Percentiles rank a stretch among this genome's conserved stretches.
These are phyloP conservation scores for Thyridium curvatum DNA, from an alignment of 2,329 filamentous ascomycete species.

Conservation along the genomic window DNA sequence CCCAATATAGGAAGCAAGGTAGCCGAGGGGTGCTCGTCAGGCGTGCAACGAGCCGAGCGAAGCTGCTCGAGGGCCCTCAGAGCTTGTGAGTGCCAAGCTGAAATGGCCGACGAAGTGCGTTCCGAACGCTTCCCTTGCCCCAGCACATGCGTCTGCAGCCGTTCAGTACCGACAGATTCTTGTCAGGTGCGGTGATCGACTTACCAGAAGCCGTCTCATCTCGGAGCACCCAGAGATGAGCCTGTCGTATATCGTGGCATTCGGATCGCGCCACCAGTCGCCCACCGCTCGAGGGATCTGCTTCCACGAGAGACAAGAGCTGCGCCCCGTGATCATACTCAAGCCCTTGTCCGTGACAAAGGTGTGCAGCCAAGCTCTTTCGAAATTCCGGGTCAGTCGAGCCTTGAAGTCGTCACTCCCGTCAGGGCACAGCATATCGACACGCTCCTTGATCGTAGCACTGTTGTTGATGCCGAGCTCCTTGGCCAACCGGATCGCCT, in stretches of 20 bases:
- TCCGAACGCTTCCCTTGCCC: conserved; percentile 10
- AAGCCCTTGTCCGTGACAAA: conserved; percentile 11
- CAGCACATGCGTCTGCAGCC: conserved; percentile 6
- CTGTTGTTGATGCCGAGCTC: conserved; percentile 15
- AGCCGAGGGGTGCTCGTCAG: conserved; percentile 1
- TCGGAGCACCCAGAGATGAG: no score
- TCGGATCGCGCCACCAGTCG: conserved; percentile 7
- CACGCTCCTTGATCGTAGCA: conserved; percentile 10
- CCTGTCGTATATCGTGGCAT: no score
- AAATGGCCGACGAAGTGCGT: conserved; percentile 9
- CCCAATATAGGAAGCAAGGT: conserved; percentile 10
- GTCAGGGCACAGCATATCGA: conserved; percentile 7
- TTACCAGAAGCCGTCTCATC: no score
- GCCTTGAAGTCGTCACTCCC: conserved; percentile 4
- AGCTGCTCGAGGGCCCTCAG: conserved; percentile 10
- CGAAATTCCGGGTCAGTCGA: conserved; percentile 6
- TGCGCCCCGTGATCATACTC: conserved; percentile 8
- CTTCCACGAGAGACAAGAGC: conserved; percentile 7
- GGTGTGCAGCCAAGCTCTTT: conserved; percentile 8
- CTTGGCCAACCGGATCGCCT: conserved; percentile 14
- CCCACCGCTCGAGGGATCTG: conserved; percentile 4
- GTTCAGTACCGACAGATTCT: no score
- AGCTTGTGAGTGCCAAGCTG: conserved; percentile 11
- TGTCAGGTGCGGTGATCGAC: no score
- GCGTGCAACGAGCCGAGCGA: conserved; percentile 7